Percentiles rank a stretch among this genome's conserved stretches.
Conservation (phyloP, 2,329 filamentous ascomycete species). For the Achaetomium macrosporum region DNA sequence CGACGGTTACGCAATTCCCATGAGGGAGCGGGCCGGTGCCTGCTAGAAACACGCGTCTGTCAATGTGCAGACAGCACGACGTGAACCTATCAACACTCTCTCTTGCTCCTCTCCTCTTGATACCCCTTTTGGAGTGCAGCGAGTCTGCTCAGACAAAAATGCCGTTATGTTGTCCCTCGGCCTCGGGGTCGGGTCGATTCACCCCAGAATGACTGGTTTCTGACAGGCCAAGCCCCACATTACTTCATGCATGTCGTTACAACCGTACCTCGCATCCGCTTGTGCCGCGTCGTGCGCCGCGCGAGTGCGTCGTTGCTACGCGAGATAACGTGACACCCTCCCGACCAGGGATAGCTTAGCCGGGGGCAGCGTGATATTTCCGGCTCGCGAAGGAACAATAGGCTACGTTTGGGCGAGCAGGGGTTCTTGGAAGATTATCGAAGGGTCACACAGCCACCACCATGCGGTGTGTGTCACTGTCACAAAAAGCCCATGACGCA, state of each 20-base stretch:
- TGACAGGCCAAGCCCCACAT: background rate
- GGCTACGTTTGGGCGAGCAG: background rate
- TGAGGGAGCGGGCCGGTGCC: background rate
- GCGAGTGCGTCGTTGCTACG: conserved; percentile 1
- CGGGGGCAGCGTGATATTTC: background rate
- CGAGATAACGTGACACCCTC: conserved; percentile 18
- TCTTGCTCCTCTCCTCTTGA: too few relatives aligned
- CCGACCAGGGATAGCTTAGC: background rate
- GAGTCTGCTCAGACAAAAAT: too few relatives aligned
- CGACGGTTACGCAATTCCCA: background rate
- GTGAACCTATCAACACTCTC: too few relatives aligned
- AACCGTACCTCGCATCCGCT: background rate
- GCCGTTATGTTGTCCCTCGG: too few relatives aligned
- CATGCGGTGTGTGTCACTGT: background rate
- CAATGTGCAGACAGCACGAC: too few relatives aligned
- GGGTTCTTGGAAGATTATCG: conserved; percentile 3
- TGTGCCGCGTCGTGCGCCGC: conserved; percentile 5
- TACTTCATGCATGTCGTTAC: background rate
- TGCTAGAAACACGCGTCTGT: background rate
- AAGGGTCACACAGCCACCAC: conserved; percentile 14
- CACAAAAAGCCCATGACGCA: too few relatives aligned
- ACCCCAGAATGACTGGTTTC: background rate
- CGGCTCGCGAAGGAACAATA: conserved; percentile 3
- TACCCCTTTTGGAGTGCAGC: too few relatives aligned
- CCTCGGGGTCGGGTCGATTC: conserved; percentile 10